These are phyloP conservation scores for Amanita rimosa DNA, from an alignment of 768 basidiomycete genomes.

Conservation along the genomic window DNA sequence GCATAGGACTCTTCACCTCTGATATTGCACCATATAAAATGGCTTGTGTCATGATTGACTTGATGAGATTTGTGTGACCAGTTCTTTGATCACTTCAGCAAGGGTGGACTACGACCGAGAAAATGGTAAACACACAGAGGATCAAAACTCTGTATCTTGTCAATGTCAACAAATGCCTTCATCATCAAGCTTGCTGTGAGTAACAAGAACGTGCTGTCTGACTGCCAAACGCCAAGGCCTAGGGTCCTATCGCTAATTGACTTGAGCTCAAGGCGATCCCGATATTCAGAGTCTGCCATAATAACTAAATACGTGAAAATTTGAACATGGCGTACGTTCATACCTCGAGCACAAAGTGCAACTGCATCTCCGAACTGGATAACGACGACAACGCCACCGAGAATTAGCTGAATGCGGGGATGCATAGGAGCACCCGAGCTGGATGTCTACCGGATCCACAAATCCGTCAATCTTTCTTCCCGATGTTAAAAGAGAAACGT, in stretches of 20 bases:
- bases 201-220: slow-evolving; percentile 40
- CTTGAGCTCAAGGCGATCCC: slow-evolving; percentile 64
- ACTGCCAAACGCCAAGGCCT: slow-evolving; percentile 50
- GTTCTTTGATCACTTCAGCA: slow-evolving; percentile 23
- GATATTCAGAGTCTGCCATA: slow-evolving; percentile 51
- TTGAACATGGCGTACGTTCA: not conserved
- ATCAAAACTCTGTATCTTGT: slow-evolving; percentile 49
- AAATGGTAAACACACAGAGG: slow-evolving; percentile 38
- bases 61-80: slow-evolving; percentile 57
- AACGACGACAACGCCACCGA: slow-evolving; percentile 45
- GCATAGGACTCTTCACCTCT: slow-evolving; percentile 27
- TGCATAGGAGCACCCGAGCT: slow-evolving; percentile 61
- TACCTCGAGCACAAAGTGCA: slow-evolving; percentile 60
- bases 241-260: slow-evolving; percentile 55
- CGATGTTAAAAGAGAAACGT: slow-evolving; percentile 14
- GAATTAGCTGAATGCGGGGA: slow-evolving; percentile 51
- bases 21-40: slow-evolving; percentile 66
- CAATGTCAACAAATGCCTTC: slow-evolving; percentile 50
- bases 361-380: slow-evolving; percentile 73
- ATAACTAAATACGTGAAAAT: not conserved
- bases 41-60: slow-evolving; percentile 75
- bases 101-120: not conserved
- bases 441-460: slow-evolving; percentile 34
- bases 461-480: not conserved
- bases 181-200: slow-evolving; percentile 64